A percentile compares a stretch with the other conserved stretches of the same genome.
These are phyloP conservation scores for Fusarium hostae DNA, from an alignment of 2,329 filamentous ascomycete genomes.

Conservation along the genomic window DNA sequence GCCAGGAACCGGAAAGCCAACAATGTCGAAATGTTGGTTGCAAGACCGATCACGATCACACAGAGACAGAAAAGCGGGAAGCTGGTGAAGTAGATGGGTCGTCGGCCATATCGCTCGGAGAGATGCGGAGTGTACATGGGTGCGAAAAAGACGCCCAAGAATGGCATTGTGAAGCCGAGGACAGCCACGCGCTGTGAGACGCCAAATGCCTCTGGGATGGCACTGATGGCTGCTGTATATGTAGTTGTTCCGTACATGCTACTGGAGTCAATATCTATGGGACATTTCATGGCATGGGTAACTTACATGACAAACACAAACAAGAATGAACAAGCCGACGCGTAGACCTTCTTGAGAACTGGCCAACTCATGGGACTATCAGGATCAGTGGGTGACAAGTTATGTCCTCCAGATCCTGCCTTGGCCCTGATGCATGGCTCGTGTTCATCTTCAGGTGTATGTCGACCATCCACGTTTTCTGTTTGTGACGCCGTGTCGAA, in stretches of 20 bases:
- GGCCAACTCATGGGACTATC: slow-evolving; percentile 4
- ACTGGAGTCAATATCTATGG: background rate
- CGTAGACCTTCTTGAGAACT: background rate
- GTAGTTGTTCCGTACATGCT: background rate
- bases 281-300: accelerated
- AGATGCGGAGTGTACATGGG: background rate
- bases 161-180: background rate
- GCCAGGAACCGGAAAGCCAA: background rate
- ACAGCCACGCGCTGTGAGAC: background rate
- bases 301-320: slow-evolving; percentile 1
- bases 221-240: background rate
- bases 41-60: background rate
- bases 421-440: background rate
- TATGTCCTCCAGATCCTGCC: background rate
- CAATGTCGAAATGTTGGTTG: background rate
- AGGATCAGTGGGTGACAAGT: background rate
- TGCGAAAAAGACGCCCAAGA: slow-evolving; percentile 1
- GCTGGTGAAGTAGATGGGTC: background rate
- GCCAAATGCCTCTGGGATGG: background rate
- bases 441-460: background rate
- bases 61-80: background rate
- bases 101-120: background rate
- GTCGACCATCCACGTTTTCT: background rate
- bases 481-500: background rate
- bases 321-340: background rate